These are phyloP conservation scores for Mucor mucedo DNA, from an alignment of 371 early-diverging fungal genomes.

Conservation along the genomic window DNA sequence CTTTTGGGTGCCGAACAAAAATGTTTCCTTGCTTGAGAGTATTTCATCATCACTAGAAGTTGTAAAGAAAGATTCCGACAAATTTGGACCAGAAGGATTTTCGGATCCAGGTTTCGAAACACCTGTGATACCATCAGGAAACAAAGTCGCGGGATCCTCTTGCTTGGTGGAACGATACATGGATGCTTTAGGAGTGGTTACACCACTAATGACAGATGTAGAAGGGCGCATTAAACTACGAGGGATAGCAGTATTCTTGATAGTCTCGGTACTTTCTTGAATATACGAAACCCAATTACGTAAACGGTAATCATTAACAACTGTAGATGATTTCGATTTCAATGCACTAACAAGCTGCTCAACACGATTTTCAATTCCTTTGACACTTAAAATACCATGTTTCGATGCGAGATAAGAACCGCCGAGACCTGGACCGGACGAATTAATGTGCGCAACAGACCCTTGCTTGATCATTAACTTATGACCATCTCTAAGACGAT, in stretches of 20 bases:
- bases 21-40: neutral
- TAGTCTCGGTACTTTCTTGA: conserved; percentile 16
- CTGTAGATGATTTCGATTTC: conserved; percentile 3
- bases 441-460: neutral
- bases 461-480: conserved; percentile 5
- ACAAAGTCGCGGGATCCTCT: conserved; percentile 7
- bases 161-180: neutral
- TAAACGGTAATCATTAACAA: conserved; percentile 3
- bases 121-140: conserved; percentile 26
- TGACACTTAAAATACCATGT: conserved; percentile 2
- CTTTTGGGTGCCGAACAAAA: neutral
- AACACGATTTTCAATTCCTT: conserved; percentile 5
- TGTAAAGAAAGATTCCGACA: conserved; percentile 5
- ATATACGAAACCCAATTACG: conserved; percentile 22
- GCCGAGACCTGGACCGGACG: conserved; percentile 1
- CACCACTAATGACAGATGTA: conserved; percentile 21
- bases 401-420: conserved; percentile 17
- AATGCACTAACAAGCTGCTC: neutral
- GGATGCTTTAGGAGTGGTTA: conserved; percentile 20
- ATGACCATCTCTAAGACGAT: conserved; percentile 22
- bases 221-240: conserved; percentile 15
- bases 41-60: neutral
- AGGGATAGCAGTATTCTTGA: conserved; percentile 8
- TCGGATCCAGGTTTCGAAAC: conserved; percentile 17
- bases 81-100: neutral